A percentile compares a stretch with the other conserved stretches of the same genome.
These are phyloP conservation scores for Penicillium oxalicum DNA, from an alignment of 2,329 filamentous ascomycete species.

Conservation along the genomic window DNA sequence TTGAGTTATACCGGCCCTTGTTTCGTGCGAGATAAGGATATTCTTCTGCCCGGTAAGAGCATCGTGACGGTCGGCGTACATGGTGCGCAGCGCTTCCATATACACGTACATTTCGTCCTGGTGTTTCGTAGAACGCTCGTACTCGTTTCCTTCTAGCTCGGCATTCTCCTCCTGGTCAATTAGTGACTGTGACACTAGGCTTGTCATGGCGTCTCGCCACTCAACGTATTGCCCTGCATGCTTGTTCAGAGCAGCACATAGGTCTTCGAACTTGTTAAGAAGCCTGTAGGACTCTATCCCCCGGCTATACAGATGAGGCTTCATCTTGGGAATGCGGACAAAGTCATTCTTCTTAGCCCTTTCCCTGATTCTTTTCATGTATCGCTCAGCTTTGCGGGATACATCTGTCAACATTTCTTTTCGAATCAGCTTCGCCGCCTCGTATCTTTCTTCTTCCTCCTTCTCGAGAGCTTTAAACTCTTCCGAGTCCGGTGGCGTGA, in stretches of 20 bases:
- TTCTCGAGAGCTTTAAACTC: slow-evolving; percentile 62
- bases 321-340: slow-evolving; percentile 58
- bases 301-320: slow-evolving; percentile 46
- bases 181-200: slow-evolving; percentile 66
- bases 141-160: slow-evolving; percentile 82
- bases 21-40: slow-evolving; percentile 66
- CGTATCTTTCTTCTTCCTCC: slow-evolving; percentile 67
- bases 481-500: slow-evolving; percentile 61
- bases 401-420: slow-evolving; percentile 65
- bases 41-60: slow-evolving; percentile 74
- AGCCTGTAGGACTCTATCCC: slow-evolving; percentile 69
- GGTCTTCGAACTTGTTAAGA: slow-evolving; percentile 58
- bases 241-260: slow-evolving; percentile 62
- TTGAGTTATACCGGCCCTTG: slow-evolving; percentile 53
- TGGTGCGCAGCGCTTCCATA: slow-evolving; percentile 67
- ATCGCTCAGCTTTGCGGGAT: slow-evolving; percentile 52
- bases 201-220: slow-evolving; percentile 68
- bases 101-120: slow-evolving; percentile 89
- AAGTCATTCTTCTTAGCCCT: slow-evolving; percentile 52
- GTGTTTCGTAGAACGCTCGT: slow-evolving; percentile 75
- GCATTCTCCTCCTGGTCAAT: slow-evolving; percentile 74
- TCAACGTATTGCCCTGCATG: slow-evolving; percentile 66
- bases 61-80: slow-evolving; percentile 72
- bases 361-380: slow-evolving; percentile 58
- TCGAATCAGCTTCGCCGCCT: slow-evolving; percentile 69